These are phyloP conservation scores for Arachnopeziza araneosa DNA, from an alignment of 2,329 filamentous ascomycete genomes.

Conservation along the genomic window DNA sequence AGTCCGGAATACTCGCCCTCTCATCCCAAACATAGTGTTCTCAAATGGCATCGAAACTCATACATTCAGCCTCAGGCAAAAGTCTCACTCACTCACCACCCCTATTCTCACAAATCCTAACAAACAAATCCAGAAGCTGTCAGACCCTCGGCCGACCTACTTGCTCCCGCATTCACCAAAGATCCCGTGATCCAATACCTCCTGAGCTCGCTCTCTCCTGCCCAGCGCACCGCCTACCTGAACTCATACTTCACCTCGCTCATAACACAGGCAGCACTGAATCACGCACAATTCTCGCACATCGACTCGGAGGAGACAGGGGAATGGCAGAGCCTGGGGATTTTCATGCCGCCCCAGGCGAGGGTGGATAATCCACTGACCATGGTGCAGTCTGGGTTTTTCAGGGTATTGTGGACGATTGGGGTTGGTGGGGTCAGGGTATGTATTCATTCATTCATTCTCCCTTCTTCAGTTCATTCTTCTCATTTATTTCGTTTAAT, in stretches of 20 bases:
- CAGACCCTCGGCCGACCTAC: constrained; percentile 1
- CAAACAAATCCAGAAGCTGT: neutral
- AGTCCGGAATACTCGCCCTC: too few relatives aligned
- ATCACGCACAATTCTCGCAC: constrained; percentile 10
- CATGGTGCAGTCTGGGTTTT: constrained; percentile 14
- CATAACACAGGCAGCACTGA: constrained; percentile 16
- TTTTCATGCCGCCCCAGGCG: constrained; percentile 15
- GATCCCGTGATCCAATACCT: constrained; percentile 18
- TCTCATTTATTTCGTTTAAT: neutral
- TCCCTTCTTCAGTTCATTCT: neutral
- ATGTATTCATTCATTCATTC: neutral
- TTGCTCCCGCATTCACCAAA: constrained; percentile 8
- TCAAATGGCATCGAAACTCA: too few relatives aligned
- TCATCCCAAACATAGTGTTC: too few relatives aligned
- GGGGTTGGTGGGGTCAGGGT: constrained; percentile 8
- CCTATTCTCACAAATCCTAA: neutral
- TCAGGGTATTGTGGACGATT: constrained; percentile 18
- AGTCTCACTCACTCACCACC: neutral
- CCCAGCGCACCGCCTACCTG: constrained; percentile 10
- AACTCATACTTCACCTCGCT: constrained; percentile 14
- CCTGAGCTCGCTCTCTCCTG: constrained; percentile 9
- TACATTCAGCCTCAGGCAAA: neutral
- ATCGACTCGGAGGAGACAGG: constrained; percentile 5
- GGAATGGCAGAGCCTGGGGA: constrained; percentile 13
- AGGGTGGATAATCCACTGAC: constrained; percentile 16